Percentiles rank a stretch among this genome's conserved stretches.
phyloP scores from a whole-genome alignment of 805 yeast genomes.

The Sugiyamaella valdiviana region DNA sequence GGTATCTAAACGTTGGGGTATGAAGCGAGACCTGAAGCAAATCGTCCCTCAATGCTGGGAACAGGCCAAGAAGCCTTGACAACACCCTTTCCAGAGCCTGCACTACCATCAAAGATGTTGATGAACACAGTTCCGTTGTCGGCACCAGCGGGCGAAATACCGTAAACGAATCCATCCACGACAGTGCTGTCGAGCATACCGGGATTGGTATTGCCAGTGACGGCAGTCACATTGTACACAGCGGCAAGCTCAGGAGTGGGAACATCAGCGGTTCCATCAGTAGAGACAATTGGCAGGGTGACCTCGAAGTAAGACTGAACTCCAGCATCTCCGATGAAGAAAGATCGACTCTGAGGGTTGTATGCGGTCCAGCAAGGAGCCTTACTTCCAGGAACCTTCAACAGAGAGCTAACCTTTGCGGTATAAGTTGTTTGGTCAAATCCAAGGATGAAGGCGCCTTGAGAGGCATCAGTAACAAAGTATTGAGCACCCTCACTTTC shows the following conservation, averaged over 20 bases:
- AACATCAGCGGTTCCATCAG: neutral
- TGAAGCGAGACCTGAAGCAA: neutral
- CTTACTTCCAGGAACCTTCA: neutral
- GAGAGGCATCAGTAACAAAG: slow-evolving; percentile 3
- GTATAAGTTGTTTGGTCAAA: neutral
- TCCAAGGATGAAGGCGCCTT: slow-evolving; percentile 1
- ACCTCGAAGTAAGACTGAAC: neutral
- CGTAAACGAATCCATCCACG: slow-evolving; percentile 3
- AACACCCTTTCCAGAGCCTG: slow-evolving; percentile 1
- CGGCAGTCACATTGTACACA: slow-evolving; percentile 1
- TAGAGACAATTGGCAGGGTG: neutral
- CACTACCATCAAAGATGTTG: neutral
- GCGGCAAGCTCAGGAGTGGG: slow-evolving; percentile 4
- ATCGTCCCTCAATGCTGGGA: slow-evolving; percentile 1
- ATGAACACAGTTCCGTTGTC: neutral
- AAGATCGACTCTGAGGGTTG: neutral
- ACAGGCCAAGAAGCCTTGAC: neutral
- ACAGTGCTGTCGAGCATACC: slow-evolving; percentile 3
- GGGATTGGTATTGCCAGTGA: slow-evolving; percentile 1
- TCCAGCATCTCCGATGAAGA: slow-evolving; percentile 8
- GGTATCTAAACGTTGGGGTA: too few relatives aligned
- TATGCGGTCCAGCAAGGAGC: slow-evolving; percentile 10
- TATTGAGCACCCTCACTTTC: slow-evolving; percentile 1
- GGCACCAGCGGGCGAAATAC: neutral
- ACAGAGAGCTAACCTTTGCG: neutral